Conservation (phyloP, 1,284 basidiomycete species). For the Apiotrichum brassicae region DNA sequence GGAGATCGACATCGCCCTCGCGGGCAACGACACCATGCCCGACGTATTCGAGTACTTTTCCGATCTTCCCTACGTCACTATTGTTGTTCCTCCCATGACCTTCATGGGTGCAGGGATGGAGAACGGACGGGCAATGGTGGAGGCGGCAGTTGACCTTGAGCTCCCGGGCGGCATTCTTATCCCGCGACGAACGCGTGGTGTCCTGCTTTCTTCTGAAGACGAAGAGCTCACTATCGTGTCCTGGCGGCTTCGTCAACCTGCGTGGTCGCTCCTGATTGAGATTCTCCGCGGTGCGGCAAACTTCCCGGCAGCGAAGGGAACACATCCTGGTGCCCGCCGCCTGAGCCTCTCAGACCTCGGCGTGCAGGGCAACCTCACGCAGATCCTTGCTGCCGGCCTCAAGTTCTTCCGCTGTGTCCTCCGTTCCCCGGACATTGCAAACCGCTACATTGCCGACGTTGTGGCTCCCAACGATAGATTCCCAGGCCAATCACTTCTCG, state of each 20-base stretch:
- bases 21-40: slow-evolving; percentile 21
- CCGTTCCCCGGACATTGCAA: slow-evolving; percentile 17
- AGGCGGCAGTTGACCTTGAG: slow-evolving; percentile 21
- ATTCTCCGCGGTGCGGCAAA: slow-evolving; percentile 31
- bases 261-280: slow-evolving; percentile 33
- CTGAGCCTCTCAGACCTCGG: slow-evolving; percentile 32
- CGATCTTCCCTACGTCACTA: slow-evolving; percentile 26
- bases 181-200: slow-evolving; percentile 26
- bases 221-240: slow-evolving; percentile 18
- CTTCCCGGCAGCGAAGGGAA: slow-evolving; percentile 14
- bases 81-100: slow-evolving; percentile 10
- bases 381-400: slow-evolving; percentile 27
- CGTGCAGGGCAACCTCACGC: slow-evolving; percentile 18
- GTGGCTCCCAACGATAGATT: slow-evolving; percentile 2
- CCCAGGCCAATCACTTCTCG: slow-evolving; percentile 22
- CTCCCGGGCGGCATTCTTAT: slow-evolving; percentile 35
- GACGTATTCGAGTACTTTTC: slow-evolving; percentile 33
- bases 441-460: background rate
- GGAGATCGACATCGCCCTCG: slow-evolving; percentile 8
- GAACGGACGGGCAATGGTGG: slow-evolving; percentile 22
- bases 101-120: slow-evolving; percentile 23
- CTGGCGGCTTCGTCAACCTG: slow-evolving; percentile 24
- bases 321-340: background rate
- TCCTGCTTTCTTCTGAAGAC: slow-evolving; percentile 13
- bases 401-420: slow-evolving; percentile 26